Evolutionary conservation across 345 rosid genomes (phyloP).

Genomic region (Corymbia maculata): DNA sequence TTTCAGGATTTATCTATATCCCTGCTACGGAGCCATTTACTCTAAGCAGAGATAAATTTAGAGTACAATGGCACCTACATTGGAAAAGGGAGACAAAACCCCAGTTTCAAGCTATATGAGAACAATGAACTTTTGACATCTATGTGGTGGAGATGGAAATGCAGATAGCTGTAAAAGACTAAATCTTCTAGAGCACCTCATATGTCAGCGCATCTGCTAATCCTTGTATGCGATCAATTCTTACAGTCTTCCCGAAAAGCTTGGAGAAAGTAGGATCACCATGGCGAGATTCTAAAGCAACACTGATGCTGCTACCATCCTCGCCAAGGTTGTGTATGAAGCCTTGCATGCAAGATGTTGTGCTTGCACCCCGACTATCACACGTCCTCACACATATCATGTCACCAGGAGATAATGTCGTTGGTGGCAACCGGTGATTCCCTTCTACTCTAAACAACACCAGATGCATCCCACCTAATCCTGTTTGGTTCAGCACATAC

Average conservation of each 20-base stretch:
- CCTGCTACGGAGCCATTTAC: not conserved
- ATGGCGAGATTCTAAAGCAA: conserved; percentile 90
- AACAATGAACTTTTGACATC: not conserved
- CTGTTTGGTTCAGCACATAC: conserved; percentile 22
- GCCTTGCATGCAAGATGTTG: conserved; percentile 83
- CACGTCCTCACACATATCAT: conserved; percentile 93
- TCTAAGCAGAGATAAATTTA: not conserved
- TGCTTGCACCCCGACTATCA: conserved; percentile 83
- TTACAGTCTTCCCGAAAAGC: conserved; percentile 81
- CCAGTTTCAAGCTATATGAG: not conserved
- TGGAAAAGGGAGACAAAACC: not conserved
- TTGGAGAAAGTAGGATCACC: conserved; percentile 97
- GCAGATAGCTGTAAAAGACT: not conserved
- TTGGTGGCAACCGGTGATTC: conserved; percentile 85
- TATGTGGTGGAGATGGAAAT: not conserved
- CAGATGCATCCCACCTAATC: conserved; percentile 93
- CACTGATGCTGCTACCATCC: conserved; percentile 90
- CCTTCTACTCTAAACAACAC: conserved; percentile 79
- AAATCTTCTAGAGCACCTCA: conserved; percentile 44
- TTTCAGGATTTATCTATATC: not conserved
- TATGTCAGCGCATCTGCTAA: conserved; percentile 90
- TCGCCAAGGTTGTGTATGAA: conserved; percentile 90
- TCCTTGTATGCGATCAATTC: conserved; percentile 89
- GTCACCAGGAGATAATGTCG: conserved; percentile 93
- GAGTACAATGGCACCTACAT: not conserved